A percentile compares a stretch with the other conserved stretches of the same genome.
Evolutionary conservation across 176 grass and related monocot species (phyloP).

Genomic region (Carex littledalei): DNA sequence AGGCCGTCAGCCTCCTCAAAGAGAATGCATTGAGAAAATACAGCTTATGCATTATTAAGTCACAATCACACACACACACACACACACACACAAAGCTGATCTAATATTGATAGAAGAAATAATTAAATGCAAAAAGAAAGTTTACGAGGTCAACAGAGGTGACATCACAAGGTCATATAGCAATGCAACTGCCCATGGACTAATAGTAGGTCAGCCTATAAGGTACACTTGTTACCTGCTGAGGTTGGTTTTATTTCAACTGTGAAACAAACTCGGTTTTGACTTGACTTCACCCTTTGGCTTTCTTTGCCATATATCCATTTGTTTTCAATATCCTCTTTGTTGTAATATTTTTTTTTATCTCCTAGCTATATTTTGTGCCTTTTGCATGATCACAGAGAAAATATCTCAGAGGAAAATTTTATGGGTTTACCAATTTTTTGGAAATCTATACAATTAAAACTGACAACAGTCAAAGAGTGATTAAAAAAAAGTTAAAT

Average conservation of each 20-base stretch:
- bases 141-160: constrained; percentile 46
- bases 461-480: background rate
- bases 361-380: background rate
- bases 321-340: background rate
- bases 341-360: background rate
- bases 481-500: background rate
- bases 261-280: constrained; percentile 41
- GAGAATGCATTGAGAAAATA: background rate
- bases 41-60: background rate
- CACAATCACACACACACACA: background rate
- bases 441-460: background rate
- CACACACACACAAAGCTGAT: background rate
- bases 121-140: constrained; percentile 22
- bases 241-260: constrained; percentile 29
- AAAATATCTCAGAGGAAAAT: background rate
- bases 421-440: background rate
- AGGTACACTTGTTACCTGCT: constrained; percentile 11
- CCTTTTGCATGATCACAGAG: background rate
- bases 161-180: constrained; percentile 38
- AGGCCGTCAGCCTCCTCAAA: background rate
- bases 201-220: constrained; percentile 59
- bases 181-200: constrained; percentile 76
- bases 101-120: background rate
- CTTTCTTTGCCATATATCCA: background rate
- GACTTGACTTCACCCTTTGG: constrained; percentile 24